phyloP scores from a whole-genome alignment of 345 rosid species.

The Aethionema arabicum region DNA sequence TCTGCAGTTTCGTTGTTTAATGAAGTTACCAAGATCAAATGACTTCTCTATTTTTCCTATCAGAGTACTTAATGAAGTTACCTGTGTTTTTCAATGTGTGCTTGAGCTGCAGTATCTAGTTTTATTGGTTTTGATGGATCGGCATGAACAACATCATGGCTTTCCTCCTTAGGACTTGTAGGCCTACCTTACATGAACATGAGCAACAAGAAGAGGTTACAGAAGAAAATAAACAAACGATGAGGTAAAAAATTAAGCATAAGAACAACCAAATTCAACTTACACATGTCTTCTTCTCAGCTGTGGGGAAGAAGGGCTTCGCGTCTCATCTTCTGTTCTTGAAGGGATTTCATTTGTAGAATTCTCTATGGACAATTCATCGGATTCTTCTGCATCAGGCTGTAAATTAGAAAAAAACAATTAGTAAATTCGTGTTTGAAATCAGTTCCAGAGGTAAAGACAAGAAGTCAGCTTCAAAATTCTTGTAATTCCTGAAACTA shows the following conservation, averaged over 20 bases:
- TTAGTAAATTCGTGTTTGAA: neutral
- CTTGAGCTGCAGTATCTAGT: constrained; percentile 67
- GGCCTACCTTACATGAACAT: constrained; percentile 37
- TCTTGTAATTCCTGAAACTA: too few relatives aligned
- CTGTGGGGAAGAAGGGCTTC: constrained; percentile 55
- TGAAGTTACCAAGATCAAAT: neutral
- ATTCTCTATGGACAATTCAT: constrained; percentile 38
- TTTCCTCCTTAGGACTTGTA: constrained; percentile 47
- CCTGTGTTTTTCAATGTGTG: constrained; percentile 82
- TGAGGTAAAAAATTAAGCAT: neutral
- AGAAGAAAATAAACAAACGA: constrained; percentile 5
- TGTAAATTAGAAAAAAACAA: constrained; percentile 23
- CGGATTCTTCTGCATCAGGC: constrained; percentile 46
- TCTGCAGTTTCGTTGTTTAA: neutral
- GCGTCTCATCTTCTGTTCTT: constrained; percentile 43
- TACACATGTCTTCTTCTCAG: constrained; percentile 82
- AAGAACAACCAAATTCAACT: constrained; percentile 29
- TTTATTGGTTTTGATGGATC: constrained; percentile 54
- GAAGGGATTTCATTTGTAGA: constrained; percentile 44
- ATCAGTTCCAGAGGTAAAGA: too few relatives aligned
- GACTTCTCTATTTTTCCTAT: constrained; percentile 8
- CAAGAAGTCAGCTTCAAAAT: too few relatives aligned
- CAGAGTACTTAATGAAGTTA: constrained; percentile 21
- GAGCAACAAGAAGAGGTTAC: constrained; percentile 14
- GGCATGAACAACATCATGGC: constrained; percentile 37